A percentile compares a stretch with the other conserved stretches of the same genome.
These are phyloP conservation scores for Mikania micrantha DNA, from an alignment of 129 eudicot genomes.

Conservation along the genomic window DNA sequence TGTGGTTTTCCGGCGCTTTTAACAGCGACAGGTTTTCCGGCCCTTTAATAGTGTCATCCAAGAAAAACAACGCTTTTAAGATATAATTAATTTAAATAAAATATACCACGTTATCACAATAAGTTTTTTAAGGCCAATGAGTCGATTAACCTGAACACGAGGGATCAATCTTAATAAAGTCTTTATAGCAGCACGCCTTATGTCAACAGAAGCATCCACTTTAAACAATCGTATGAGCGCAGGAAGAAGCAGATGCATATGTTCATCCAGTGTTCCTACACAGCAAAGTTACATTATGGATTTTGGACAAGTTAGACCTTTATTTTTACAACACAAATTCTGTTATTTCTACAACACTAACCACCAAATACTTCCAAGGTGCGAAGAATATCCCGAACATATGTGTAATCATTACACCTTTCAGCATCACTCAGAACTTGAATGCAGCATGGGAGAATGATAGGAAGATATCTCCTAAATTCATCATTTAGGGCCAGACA, in stretches of 20 bases:
- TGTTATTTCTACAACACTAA: constrained; percentile 27
- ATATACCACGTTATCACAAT: not conserved
- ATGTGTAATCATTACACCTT: constrained; percentile 83
- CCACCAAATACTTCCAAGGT: constrained; percentile 98
- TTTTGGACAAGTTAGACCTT: not conserved
- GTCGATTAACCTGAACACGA: constrained; percentile 68
- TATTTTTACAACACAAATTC: not conserved
- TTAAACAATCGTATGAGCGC: constrained; percentile 84
- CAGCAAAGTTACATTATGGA: constrained; percentile 14
- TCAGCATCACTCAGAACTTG: constrained; percentile 98
- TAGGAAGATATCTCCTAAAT: constrained; percentile 75
- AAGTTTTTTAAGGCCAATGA: constrained; percentile 1
- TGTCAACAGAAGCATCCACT: constrained; percentile 85
- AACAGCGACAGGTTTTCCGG: too few species aligned
- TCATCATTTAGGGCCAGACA: constrained; percentile 96
- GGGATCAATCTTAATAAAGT: constrained; percentile 84
- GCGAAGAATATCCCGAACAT: constrained; percentile 77
- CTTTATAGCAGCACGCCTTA: constrained; percentile 85
- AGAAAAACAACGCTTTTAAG: too few species aligned
- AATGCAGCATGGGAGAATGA: constrained; percentile 77
- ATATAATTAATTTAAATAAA: not conserved
- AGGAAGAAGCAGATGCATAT: constrained; percentile 93
- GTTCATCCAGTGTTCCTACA: constrained; percentile 90
- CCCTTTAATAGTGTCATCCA: too few species aligned
- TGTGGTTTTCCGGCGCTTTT: too few species aligned